A percentile compares a stretch with the other conserved stretches of the same genome.
Conservation (phyloP, 306 rosid genomes). For the Rosa chinensis region DNA sequence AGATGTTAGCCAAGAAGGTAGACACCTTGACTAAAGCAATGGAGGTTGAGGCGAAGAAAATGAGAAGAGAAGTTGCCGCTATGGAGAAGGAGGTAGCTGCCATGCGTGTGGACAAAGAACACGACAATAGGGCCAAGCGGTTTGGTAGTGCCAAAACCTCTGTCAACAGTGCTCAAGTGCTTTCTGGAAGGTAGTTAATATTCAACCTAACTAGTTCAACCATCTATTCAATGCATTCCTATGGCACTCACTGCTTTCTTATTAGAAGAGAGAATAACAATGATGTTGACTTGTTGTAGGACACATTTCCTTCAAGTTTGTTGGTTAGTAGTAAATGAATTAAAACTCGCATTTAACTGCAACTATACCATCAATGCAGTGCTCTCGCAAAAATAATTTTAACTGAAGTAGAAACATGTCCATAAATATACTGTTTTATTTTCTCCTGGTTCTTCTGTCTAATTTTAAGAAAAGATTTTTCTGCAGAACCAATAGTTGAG, state of each 20-base stretch:
- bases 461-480: background rate
- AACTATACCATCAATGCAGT: background rate
- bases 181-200: constrained; percentile 78
- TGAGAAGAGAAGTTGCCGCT: constrained; percentile 96
- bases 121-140: constrained; percentile 83
- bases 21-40: constrained; percentile 97
- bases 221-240: constrained; percentile 19
- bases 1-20: constrained; percentile 99
- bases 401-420: background rate
- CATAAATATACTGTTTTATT: background rate
- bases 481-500: background rate
- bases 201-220: background rate
- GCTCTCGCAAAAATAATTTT: background rate
- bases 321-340: background rate
- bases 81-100: constrained; percentile 99
- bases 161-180: constrained; percentile 73
- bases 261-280: background rate
- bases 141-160: constrained; percentile 67
- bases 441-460: background rate
- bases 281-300: background rate
- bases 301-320: background rate
- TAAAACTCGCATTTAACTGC: background rate
- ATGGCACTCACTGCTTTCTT: constrained; percentile 9
- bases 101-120: constrained; percentile 97
- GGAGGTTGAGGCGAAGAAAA: constrained; percentile 99